A percentile compares a stretch with the other conserved stretches of the same genome.
phyloP scores from a whole-genome alignment of 108 stramenopile species.

The Skeletonema tropicum region DNA sequence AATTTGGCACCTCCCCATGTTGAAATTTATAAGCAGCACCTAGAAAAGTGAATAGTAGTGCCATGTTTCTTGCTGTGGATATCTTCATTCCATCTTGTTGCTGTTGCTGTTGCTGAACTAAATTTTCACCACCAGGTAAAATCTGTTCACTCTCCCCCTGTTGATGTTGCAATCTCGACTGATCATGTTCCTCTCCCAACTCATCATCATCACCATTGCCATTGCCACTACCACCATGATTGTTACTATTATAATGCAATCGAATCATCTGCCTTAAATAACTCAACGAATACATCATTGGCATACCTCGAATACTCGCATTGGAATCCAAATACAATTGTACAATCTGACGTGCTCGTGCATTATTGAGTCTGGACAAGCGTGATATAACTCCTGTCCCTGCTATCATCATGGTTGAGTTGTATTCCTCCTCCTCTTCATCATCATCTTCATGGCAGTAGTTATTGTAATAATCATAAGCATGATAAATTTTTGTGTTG shows the following conservation, averaged over 20 bases:
- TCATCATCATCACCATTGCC: too few relatives aligned
- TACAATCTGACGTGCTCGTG: constrained; percentile 52
- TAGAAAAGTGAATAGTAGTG: not conserved
- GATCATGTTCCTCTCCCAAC: not conserved
- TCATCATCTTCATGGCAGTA: too few relatives aligned
- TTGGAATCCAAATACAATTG: constrained; percentile 69
- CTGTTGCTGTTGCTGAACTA: constrained; percentile 33
- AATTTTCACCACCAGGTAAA: not conserved
- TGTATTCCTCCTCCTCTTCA: too few relatives aligned
- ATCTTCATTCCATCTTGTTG: not conserved
- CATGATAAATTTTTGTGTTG: too few relatives aligned
- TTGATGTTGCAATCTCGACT: not conserved
- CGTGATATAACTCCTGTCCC: constrained; percentile 62
- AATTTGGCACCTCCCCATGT: not conserved
- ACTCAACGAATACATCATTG: constrained; percentile 45
- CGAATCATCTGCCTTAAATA: constrained; percentile 17
- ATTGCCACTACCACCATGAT: not conserved
- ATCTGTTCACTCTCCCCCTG: not conserved
- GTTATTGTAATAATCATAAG: not conserved
- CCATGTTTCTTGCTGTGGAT: constrained; percentile 3
- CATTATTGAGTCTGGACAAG: constrained; percentile 50
- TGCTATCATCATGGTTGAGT: constrained; percentile 16
- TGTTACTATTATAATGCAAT: not conserved
- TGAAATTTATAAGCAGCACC: not conserved
- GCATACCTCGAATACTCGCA: constrained; percentile 62